Percentiles rank a stretch among this genome's conserved stretches.
These are phyloP conservation scores for Pythium apleroticum DNA, from an alignment of 352 stramenopile species.

Conservation along the genomic window DNA sequence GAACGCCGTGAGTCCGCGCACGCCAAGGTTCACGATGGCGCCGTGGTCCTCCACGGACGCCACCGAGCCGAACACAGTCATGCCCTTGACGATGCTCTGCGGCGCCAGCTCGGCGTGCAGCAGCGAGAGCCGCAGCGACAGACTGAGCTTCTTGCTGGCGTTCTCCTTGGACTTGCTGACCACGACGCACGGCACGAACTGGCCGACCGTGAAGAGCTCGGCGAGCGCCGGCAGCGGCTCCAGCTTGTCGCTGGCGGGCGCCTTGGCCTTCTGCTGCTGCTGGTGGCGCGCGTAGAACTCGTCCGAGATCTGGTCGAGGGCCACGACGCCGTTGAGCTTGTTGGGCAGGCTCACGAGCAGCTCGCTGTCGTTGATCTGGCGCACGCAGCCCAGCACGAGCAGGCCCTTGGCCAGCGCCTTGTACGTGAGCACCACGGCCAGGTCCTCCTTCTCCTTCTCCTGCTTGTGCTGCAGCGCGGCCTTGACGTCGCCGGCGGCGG, in stretches of 20 bases:
- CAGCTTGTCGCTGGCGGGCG: slow-evolving; percentile 9
- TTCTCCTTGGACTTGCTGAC: slow-evolving; percentile 68
- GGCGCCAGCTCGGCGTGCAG: slow-evolving; percentile 81
- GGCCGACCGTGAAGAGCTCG: slow-evolving; percentile 66
- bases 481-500: slow-evolving; percentile 16
- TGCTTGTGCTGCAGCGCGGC: slow-evolving; percentile 26
- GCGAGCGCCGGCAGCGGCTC: slow-evolving; percentile 45
- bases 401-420: slow-evolving; percentile 66
- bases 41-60: slow-evolving; percentile 93
- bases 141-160: slow-evolving; percentile 86
- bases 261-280: slow-evolving; percentile 28
- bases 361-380: slow-evolving; percentile 84
- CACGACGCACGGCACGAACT: slow-evolving; percentile 88
- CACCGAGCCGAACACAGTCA: slow-evolving; percentile 86
- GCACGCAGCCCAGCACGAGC: slow-evolving; percentile 86
- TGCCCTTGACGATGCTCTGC: slow-evolving; percentile 62
- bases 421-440: slow-evolving; percentile 58
- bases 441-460: slow-evolving; percentile 28
- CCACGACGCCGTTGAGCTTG: slow-evolving; percentile 92
- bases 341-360: slow-evolving; percentile 91
- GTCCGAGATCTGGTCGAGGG: slow-evolving; percentile 73
- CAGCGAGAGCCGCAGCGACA: slow-evolving; percentile 85
- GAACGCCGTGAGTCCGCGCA: slow-evolving; percentile 76
- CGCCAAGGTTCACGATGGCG: slow-evolving; percentile 90
- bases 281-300: slow-evolving; percentile 55